Percentiles rank a stretch among this genome's conserved stretches.
Conservation (phyloP, 1,284 basidiomycete genomes). For the Neonothopanus nambi region DNA sequence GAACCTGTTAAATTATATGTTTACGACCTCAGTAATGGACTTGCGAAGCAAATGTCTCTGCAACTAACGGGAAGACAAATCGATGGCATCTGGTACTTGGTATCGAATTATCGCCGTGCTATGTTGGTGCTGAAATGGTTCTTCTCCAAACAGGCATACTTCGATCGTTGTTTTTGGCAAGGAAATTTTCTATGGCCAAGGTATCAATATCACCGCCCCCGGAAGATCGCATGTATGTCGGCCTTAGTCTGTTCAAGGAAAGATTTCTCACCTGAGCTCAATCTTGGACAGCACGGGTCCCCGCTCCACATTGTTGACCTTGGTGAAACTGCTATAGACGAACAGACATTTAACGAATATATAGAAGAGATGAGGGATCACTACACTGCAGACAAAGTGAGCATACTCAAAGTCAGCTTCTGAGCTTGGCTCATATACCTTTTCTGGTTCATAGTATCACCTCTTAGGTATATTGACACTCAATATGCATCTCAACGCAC, state of each 20-base stretch:
- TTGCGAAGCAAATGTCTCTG: conserved; percentile 74
- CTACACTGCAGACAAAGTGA: conserved; percentile 85
- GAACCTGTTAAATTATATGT: conserved; percentile 75
- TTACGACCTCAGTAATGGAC: conserved; percentile 87
- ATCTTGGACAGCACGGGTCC: conserved; percentile 67
- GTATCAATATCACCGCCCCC: conserved; percentile 67
- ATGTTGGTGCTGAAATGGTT: neutral
- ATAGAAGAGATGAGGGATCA: conserved; percentile 70
- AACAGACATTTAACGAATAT: conserved; percentile 84
- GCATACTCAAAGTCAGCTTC: conserved; percentile 18
- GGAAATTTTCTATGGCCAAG: conserved; percentile 90
- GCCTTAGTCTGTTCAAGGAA: conserved; percentile 12
- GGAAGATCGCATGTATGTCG: conserved; percentile 76
- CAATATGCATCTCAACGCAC: too few relatives aligned
- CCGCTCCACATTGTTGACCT: conserved; percentile 79
- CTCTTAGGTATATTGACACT: conserved; percentile 62
- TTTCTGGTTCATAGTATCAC: conserved; percentile 64
- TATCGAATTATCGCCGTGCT: conserved; percentile 8
- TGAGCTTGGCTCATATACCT: conserved; percentile 1
- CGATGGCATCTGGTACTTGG: conserved; percentile 86
- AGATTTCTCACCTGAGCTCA: neutral
- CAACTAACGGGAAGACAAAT: conserved; percentile 85
- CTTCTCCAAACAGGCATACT: conserved; percentile 77
- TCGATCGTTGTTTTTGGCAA: conserved; percentile 84
- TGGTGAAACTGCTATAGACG: conserved; percentile 81